Evolutionary conservation across 495 filamentous ascomycete species (phyloP), one percentile per base, ranked within the genome.

Genomic region (Parathielavia appendiculata): DNA sequence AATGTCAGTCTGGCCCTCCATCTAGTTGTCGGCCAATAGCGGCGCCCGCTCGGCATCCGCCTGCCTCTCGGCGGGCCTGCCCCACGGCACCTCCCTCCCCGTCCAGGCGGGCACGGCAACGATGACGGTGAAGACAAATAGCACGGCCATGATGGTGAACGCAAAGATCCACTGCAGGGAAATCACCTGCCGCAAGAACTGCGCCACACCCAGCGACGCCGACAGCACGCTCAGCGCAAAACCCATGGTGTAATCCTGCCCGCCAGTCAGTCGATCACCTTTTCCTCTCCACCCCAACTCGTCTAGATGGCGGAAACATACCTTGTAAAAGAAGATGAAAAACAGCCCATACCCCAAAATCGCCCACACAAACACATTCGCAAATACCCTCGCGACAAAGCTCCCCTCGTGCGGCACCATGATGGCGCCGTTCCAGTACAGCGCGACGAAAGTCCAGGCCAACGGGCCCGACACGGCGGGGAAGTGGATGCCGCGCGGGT

Each of bases 121-220:
- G 30, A 81, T 72, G 1, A 86, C 51, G 1, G 86, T 87, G 3
- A 76, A 68, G 11, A 89, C 64, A 65, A 91, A 83, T 51, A 95
- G 81, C 40, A 90, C 68, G 1, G 75, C 83, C 79, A 92, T 91
- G 69, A 95, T 86, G 60, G 82, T 77, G 64, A 95, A 92, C 34
- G 90, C 89, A 67, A 95, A 95, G 70, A 91, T 91, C 91, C 89
- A 95, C 74, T 96, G 91, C 54, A 93, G 73, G 1, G 87, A 84
- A 59, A 92, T 78, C 40, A 83, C 66, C 70, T 88, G 84, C 65
- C 80, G 77, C 40, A 81, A 70, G 71, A 93, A 81, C 69, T 96
- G 90, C 16, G 80, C 79, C 16, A 54, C 40, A 10, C 52, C 90
- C 49, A 95, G 79, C 12, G 87, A 86, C 12, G 89, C 82, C 2